These are phyloP conservation scores for Ascoidea asiatica DNA, from an alignment of 805 yeast genomes.

Conservation along the genomic window DNA sequence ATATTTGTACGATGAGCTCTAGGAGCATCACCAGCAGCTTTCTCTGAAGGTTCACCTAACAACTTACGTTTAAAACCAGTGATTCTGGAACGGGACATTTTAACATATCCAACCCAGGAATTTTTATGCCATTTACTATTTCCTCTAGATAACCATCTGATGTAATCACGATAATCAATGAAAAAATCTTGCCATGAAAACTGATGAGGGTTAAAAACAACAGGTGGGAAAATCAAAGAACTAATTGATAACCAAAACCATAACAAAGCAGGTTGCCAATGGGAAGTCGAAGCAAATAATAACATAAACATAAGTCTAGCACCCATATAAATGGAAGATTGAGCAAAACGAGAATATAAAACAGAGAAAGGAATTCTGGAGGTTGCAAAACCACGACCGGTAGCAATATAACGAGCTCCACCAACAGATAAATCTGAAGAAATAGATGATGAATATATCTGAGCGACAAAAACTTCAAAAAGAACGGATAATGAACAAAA, in stretches of 20 bases:
- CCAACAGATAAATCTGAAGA: constrained; percentile 72
- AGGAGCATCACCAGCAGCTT: constrained; percentile 48
- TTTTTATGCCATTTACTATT: constrained; percentile 49
- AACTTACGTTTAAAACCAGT: constrained; percentile 81
- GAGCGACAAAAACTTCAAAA: constrained; percentile 92
- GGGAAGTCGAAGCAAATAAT: constrained; percentile 61
- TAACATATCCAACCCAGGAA: constrained; percentile 72
- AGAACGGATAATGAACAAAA: constrained; percentile 74
- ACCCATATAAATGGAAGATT: constrained; percentile 69
- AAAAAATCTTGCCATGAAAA: constrained; percentile 58
- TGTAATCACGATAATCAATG: constrained; percentile 45
- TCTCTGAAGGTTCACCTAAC: constrained; percentile 55
- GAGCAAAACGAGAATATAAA: constrained; percentile 65
- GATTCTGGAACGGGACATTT: constrained; percentile 71
- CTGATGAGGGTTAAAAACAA: constrained; percentile 67
- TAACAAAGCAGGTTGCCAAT: constrained; percentile 66
- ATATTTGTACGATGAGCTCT: constrained; percentile 72
- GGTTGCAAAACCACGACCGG: constrained; percentile 92
- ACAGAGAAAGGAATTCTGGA: constrained; percentile 60
- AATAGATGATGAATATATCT: constrained; percentile 74
- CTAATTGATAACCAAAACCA: constrained; percentile 66
- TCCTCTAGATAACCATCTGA: constrained; percentile 76
- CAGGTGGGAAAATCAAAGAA: constrained; percentile 59
- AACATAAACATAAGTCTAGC: constrained; percentile 54
- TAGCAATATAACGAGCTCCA: constrained; percentile 82